These are phyloP conservation scores for Heterobasidion occidentale DNA, from an alignment of 1,284 basidiomycete genomes.

Conservation along the genomic window DNA sequence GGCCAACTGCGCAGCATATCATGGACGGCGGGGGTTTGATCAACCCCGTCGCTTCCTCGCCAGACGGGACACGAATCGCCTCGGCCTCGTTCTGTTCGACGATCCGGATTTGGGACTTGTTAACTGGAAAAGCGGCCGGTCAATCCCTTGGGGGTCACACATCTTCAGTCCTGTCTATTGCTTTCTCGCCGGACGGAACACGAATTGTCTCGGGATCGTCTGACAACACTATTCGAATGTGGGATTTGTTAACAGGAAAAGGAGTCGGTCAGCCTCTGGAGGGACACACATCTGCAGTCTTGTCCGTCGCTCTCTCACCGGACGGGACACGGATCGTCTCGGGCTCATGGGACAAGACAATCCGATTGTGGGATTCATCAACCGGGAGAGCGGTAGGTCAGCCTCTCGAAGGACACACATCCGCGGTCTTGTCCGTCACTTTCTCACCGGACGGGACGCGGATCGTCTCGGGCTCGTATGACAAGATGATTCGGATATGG, in stretches of 20 bases:
- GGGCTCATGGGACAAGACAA: not conserved
- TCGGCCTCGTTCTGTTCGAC: no score
- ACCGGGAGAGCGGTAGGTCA: not conserved
- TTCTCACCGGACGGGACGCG: not conserved
- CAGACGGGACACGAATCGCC: no score
- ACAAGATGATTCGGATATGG: not conserved
- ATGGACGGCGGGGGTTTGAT: not conserved
- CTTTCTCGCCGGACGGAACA: no score
- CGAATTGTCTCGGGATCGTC: not conserved
- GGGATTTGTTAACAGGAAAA: not conserved
- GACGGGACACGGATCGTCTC: not conserved
- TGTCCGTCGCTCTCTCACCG: not conserved
- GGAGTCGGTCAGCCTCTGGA: not conserved
- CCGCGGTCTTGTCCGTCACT: not conserved
- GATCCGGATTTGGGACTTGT: no score
- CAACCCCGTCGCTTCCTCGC: not conserved
- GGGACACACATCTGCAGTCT: not conserved
- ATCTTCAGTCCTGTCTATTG: no score
- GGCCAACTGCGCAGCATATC: not conserved
- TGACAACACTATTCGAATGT: not conserved
- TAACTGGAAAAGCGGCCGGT: not conserved
- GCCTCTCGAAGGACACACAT: not conserved
- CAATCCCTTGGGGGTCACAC: no score
- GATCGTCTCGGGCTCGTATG: not conserved
- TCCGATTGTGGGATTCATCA: not conserved